Evolutionary conservation across 2,329 filamentous ascomycete genomes (phyloP).

Genomic region (Talaromyces marneffei): DNA sequence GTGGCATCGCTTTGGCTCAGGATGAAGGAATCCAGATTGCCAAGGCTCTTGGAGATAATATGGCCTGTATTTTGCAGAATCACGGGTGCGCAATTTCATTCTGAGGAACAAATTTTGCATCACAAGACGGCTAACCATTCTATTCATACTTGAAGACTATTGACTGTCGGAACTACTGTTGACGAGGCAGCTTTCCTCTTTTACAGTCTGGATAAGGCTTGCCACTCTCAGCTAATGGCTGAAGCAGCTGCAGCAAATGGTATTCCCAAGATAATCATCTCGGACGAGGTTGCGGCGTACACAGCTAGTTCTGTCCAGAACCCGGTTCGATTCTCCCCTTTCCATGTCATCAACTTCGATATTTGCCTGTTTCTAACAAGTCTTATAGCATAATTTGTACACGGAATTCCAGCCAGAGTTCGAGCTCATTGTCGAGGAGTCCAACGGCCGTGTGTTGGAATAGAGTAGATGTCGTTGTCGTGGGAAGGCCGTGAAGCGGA

Average conservation of each 20-base stretch:
- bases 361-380: not conserved
- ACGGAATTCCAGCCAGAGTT: constrained; percentile 37
- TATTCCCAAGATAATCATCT: constrained; percentile 31
- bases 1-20: constrained; percentile 36
- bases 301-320: constrained; percentile 33
- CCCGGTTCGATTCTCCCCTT: constrained; percentile 22
- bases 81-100: constrained; percentile 27
- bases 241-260: constrained; percentile 38
- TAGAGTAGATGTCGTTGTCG: too few species aligned
- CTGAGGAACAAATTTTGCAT: not conserved
- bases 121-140: constrained; percentile 18
- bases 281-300: constrained; percentile 29
- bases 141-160: constrained; percentile 28
- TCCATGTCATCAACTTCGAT: not conserved
- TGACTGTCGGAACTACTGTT: constrained; percentile 38
- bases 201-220: constrained; percentile 38
- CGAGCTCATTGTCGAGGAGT: constrained; percentile 35
- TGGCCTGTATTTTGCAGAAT: constrained; percentile 39
- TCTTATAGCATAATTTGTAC: constrained; percentile 33
- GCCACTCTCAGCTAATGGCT: constrained; percentile 37
- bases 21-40: constrained; percentile 38
- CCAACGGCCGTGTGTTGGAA: constrained; percentile 28
- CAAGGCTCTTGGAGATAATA: constrained; percentile 34
- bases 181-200: constrained; percentile 39
- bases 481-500: not conserved